phyloP scores from a whole-genome alignment of 2,329 filamentous ascomycete species.

The Aspergillus unguis region DNA sequence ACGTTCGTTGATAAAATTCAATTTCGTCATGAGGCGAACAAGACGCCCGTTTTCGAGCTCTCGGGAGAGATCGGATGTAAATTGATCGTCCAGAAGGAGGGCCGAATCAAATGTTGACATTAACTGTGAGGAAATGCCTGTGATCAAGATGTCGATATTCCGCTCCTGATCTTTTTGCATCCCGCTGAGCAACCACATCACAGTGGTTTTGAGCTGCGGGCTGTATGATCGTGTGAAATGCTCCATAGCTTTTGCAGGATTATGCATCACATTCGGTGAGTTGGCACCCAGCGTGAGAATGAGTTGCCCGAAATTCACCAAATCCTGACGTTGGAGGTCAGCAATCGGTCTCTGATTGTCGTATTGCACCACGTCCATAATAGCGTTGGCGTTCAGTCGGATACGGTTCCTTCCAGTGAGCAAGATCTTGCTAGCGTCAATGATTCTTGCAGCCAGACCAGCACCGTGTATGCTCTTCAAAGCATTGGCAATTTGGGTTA shows the following conservation, averaged over 20 bases:
- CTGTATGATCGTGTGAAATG: constrained; percentile 75
- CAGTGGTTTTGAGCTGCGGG: constrained; percentile 70
- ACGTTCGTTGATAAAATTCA: constrained; percentile 85
- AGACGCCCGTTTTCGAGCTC: constrained; percentile 89
- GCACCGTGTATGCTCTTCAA: constrained; percentile 79
- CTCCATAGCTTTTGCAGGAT: constrained; percentile 69
- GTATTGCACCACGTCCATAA: constrained; percentile 84
- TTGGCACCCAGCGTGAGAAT: constrained; percentile 79
- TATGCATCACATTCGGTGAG: constrained; percentile 57
- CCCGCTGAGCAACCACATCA: constrained; percentile 76
- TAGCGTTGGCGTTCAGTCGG: constrained; percentile 79
- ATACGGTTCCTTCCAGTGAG: constrained; percentile 87
- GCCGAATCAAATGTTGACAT: constrained; percentile 71
- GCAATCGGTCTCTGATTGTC: constrained; percentile 65
- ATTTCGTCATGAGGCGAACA: constrained; percentile 75
- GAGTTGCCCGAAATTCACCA: constrained; percentile 77
- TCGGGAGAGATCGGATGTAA: constrained; percentile 67
- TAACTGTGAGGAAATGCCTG: constrained; percentile 73
- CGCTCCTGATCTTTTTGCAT: constrained; percentile 62
- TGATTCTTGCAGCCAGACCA: constrained; percentile 77
- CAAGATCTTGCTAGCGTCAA: constrained; percentile 85
- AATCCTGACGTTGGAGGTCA: constrained; percentile 84
- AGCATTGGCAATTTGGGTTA: constrained; percentile 85
- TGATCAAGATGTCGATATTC: constrained; percentile 71
- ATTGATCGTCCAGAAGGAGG: constrained; percentile 74